Evolutionary conservation across 73 alveolate genomes (phyloP).

Genomic region (Tetrahymena thermophila): DNA sequence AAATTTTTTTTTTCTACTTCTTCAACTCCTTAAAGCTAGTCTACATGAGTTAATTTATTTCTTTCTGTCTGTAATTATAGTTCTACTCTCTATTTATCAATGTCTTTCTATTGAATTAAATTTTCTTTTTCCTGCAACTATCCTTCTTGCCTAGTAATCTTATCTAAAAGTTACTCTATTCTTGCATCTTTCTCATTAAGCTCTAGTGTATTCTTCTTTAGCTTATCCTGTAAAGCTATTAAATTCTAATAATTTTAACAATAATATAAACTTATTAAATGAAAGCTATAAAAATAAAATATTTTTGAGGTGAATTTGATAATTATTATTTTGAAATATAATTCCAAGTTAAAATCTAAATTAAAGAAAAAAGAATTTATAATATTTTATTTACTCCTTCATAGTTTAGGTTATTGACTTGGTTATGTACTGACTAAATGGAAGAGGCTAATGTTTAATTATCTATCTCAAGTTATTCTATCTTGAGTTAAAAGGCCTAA

Average conservation of each 20-base stretch:
- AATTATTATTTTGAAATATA: too few relatives aligned
- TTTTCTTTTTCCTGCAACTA: neutral
- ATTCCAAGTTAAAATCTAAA: too few relatives aligned
- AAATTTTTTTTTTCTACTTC: neutral
- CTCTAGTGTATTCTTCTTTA: neutral
- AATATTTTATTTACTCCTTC: neutral
- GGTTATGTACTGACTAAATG: neutral
- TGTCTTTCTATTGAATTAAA: neutral
- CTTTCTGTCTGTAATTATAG: neutral
- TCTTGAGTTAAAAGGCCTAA: neutral
- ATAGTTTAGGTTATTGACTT: neutral
- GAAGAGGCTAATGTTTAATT: neutral
- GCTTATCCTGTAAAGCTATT: neutral
- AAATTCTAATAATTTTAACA: neutral
- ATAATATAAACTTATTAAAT: neutral
- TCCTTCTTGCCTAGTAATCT: neutral
- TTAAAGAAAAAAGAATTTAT: neutral
- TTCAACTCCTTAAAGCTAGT: neutral
- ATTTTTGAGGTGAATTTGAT: neutral
- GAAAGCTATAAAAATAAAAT: neutral
- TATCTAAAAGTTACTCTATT: neutral
- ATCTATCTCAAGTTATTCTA: neutral
- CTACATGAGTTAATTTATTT: neutral
- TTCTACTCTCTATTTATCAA: neutral
- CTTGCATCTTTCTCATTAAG: neutral